Percentiles rank a stretch among this genome's conserved stretches.
Conservation (phyloP, 1,284 basidiomycete species). For the Microbotryomycetes sp. region DNA sequence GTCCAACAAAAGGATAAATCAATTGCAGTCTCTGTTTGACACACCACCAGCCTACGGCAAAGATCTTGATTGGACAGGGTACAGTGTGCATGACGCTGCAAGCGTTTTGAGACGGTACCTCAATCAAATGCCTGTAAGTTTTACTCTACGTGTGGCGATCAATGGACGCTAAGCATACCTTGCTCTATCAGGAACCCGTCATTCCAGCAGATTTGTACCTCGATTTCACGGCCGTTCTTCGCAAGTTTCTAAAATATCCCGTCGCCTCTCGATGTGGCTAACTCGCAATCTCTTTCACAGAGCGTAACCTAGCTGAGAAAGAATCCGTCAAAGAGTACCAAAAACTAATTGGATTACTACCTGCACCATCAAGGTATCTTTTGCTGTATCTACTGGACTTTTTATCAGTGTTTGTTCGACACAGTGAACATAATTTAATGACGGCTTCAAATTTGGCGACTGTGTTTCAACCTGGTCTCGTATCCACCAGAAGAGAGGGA, state of each 20-base stretch:
- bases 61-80: constrained; percentile 82
- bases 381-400: constrained; percentile 94
- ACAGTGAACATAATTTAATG: constrained; percentile 90
- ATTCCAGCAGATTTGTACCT: constrained; percentile 84
- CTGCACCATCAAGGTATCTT: constrained; percentile 83
- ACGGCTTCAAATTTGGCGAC: constrained; percentile 88
- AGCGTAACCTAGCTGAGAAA: not conserved
- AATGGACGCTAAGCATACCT: not conserved
- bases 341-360: constrained; percentile 73
- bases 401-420: constrained; percentile 85
- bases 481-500: constrained; percentile 80
- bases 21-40: constrained; percentile 86
- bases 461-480: constrained; percentile 86
- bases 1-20: constrained; percentile 89
- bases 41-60: constrained; percentile 80
- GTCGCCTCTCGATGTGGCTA: constrained; percentile 4
- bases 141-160: constrained; percentile 11
- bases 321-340: constrained; percentile 66
- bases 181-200: constrained; percentile 64
- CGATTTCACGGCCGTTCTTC: constrained; percentile 72
- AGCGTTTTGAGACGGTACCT: constrained; percentile 92
- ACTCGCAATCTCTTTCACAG: not conserved
- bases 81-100: constrained; percentile 91
- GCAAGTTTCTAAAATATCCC: constrained; percentile 46
- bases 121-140: constrained; percentile 85